Base-by-base conservation (phyloP, 2,329 filamentous ascomycete species). In the Neopestalotiopsis clavispora region DNA sequence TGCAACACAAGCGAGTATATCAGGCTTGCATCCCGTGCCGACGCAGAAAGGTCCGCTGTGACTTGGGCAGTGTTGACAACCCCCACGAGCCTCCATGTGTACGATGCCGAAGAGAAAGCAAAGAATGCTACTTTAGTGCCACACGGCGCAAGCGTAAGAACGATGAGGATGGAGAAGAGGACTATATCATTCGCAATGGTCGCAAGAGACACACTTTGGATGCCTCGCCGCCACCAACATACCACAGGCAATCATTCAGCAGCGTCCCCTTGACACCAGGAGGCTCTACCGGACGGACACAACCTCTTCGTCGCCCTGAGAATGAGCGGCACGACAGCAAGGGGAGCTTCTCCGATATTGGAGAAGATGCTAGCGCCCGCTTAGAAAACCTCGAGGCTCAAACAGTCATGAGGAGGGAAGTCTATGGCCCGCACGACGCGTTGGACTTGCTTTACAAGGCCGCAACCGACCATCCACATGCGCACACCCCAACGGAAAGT, bases 101-200 rank as follows among this genome's bases (percentile, higher is more conserved):
- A 69, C 91, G 96, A 77, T 99, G 96, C 80, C 92, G 94, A 66
- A 91, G 96, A 74, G 96, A 99, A 84, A 94, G 92, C 83, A 98
- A 98, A 80, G 92, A 97, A 76, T 99, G 96, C 84, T 97, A 92
- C 86, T 99, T 99, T 85, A 97, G 94, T 71, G 94, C 94, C 23
- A 98, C 95, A 40, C 89, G 96, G 65, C 91, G 96, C 78, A 98
- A 98, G 89, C 90, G 94, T 78, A 97, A 96, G 86, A 87, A 87
- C 62, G 89, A 86, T 73, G 84, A 92, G 73, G 88, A 84, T 45
- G 85, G 83, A 23, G 83, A 84, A 68, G 88, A 90, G 74, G 91
- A 94, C 72, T 93, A 93, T 78, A 89, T 92, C 69, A 78, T 92
- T 40, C 89, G 92, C 74, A 94, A 93, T 80, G 92, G 91, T 59